phyloP scores from a whole-genome alignment of 306 rosid species.

The Purshia tridentata region DNA sequence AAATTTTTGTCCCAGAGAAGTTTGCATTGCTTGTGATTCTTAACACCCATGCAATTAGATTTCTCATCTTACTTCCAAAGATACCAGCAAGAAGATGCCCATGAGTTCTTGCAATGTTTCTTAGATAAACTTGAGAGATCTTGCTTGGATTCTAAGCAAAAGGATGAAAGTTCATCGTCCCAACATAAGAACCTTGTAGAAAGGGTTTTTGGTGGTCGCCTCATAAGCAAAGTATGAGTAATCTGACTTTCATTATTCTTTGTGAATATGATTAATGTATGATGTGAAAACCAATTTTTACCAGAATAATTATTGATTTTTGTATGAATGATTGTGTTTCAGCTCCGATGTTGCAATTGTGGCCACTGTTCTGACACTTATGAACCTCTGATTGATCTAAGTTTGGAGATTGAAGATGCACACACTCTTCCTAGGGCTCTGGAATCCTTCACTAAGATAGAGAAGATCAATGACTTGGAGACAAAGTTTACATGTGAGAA shows the following conservation, averaged over 20 bases:
- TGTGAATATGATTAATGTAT: neutral
- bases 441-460: constrained; percentile 77
- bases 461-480: constrained; percentile 58
- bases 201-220: constrained; percentile 75
- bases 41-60: constrained; percentile 44
- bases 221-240: constrained; percentile 62
- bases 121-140: constrained; percentile 71
- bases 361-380: constrained; percentile 61
- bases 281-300: neutral
- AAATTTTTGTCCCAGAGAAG: neutral
- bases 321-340: constrained; percentile 27
- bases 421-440: constrained; percentile 66
- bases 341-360: constrained; percentile 80
- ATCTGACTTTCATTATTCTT: constrained; percentile 1
- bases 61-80: constrained; percentile 62
- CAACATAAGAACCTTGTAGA: constrained; percentile 55
- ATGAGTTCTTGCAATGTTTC: constrained; percentile 82
- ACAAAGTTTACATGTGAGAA: constrained; percentile 59
- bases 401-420: constrained; percentile 76
- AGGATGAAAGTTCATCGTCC: constrained; percentile 19
- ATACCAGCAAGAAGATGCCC: constrained; percentile 91
- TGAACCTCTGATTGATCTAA: constrained; percentile 80
- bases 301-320: neutral
- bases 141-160: constrained; percentile 36
- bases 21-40: constrained; percentile 39